Evolutionary conservation across 2,329 filamentous ascomycete species (phyloP).

Genomic region (Trichophaea hybrida): DNA sequence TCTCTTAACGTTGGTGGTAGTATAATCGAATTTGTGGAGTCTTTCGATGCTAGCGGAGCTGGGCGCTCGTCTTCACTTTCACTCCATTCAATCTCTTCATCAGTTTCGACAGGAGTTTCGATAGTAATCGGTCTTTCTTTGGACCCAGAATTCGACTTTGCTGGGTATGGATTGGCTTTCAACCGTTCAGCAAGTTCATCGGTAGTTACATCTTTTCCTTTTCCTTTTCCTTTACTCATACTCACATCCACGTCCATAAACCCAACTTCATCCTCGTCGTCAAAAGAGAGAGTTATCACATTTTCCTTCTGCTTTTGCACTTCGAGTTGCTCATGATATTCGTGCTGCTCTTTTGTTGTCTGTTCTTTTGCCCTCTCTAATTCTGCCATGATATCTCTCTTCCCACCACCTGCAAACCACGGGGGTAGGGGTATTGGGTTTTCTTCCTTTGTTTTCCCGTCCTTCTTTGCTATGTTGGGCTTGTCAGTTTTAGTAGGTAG

Average conservation of each 20-base stretch:
- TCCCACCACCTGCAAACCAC: constrained; percentile 51
- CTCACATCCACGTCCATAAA: constrained; percentile 40
- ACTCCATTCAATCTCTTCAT: constrained; percentile 26
- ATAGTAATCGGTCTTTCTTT: not conserved
- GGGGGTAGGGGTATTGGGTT: constrained; percentile 52
- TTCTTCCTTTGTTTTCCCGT: constrained; percentile 30
- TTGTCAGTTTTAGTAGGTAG: not conserved
- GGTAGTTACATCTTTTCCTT: constrained; percentile 16
- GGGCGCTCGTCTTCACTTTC: constrained; percentile 28
- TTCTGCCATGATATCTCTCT: constrained; percentile 49
- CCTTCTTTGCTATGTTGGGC: not conserved
- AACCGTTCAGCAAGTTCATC: constrained; percentile 29
- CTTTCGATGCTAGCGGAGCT: too few species aligned
- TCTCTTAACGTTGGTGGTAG: too few species aligned
- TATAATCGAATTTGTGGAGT: too few species aligned
- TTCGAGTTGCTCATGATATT: constrained; percentile 45
- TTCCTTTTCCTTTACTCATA: constrained; percentile 28
- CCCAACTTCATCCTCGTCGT: constrained; percentile 42
- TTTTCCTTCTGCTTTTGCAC: constrained; percentile 41
- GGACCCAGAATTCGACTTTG: not conserved
- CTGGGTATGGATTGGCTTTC: constrained; percentile 5
- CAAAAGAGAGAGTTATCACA: constrained; percentile 45
- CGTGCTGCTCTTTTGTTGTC: constrained; percentile 36
- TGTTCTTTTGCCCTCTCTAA: constrained; percentile 28
- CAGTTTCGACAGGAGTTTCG: not conserved